Evolutionary conservation across 2,329 filamentous ascomycete species (phyloP).

Genomic region (Epichloe aotearoae): DNA sequence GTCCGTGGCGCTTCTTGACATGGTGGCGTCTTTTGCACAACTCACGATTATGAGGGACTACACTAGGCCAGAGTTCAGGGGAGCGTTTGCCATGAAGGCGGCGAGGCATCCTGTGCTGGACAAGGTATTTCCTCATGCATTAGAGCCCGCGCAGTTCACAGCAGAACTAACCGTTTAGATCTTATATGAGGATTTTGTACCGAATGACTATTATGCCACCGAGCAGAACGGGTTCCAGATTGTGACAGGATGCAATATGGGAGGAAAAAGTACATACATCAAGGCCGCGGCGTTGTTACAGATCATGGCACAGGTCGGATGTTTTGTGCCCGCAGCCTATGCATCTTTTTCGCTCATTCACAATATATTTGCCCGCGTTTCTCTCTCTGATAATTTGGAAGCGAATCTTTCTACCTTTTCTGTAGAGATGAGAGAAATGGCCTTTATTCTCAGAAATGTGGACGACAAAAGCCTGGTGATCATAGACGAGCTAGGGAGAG

Average conservation of each 20-base stretch:
- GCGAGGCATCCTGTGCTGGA: constrained; percentile 72
- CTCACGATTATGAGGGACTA: constrained; percentile 49
- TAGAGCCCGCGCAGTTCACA: constrained; percentile 3
- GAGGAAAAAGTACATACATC: constrained; percentile 93
- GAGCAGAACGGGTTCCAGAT: constrained; percentile 77
- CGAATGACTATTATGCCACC: constrained; percentile 82
- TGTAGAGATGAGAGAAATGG: constrained; percentile 89
- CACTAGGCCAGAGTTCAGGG: constrained; percentile 53
- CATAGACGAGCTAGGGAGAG: constrained; percentile 83
- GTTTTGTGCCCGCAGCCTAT: constrained; percentile 76
- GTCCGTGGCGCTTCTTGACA: constrained; percentile 74
- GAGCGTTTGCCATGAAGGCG: constrained; percentile 56
- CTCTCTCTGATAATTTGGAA: constrained; percentile 77
- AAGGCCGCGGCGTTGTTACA: constrained; percentile 69
- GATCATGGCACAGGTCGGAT: constrained; percentile 89
- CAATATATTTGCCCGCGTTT: constrained; percentile 77
- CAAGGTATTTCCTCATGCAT: constrained; percentile 29
- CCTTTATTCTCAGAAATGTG: constrained; percentile 79
- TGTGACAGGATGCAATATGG: constrained; percentile 96
- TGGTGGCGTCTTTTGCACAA: constrained; percentile 67
- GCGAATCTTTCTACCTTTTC: constrained; percentile 89
- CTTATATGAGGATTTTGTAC: constrained; percentile 56
- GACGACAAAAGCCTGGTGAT: constrained; percentile 65
- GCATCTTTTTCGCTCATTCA: constrained; percentile 69
- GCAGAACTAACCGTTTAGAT: constrained; percentile 25